phyloP scores from a whole-genome alignment of 768 basidiomycete species.

The Suillus weaverae region DNA sequence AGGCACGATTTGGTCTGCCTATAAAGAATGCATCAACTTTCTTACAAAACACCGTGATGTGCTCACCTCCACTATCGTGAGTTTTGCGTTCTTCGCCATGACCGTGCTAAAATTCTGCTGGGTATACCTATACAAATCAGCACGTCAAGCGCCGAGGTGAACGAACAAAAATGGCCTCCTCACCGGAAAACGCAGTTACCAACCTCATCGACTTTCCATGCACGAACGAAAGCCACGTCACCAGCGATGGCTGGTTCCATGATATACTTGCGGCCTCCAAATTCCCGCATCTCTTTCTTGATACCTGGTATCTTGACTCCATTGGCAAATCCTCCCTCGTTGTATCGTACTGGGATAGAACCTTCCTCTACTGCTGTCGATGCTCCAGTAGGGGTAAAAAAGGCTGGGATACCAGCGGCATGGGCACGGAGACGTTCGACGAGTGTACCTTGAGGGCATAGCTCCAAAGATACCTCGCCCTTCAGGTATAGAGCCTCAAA shows the following conservation, averaged over 20 bases:
- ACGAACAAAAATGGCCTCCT: slow-evolving; percentile 12
- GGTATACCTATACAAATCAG: slow-evolving; percentile 55
- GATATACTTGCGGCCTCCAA: slow-evolving; percentile 75
- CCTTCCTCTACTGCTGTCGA: slow-evolving; percentile 87
- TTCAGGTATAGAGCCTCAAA: slow-evolving; percentile 81
- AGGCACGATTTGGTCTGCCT: slow-evolving; percentile 91
- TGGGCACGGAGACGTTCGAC: slow-evolving; percentile 86
- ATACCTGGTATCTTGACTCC: slow-evolving; percentile 74
- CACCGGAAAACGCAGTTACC: slow-evolving; percentile 92
- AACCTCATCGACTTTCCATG: slow-evolving; percentile 90
- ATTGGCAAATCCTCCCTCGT: slow-evolving; percentile 65
- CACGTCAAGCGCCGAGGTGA: background rate
- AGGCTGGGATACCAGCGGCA: slow-evolving; percentile 91
- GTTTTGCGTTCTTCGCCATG: slow-evolving; percentile 89
- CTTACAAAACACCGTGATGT: slow-evolving; percentile 6
- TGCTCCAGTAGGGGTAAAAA: slow-evolving; percentile 90
- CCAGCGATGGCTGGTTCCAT: slow-evolving; percentile 79
- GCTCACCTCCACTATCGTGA: slow-evolving; percentile 85
- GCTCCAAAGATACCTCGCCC: slow-evolving; percentile 80
- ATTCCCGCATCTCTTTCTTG: slow-evolving; percentile 72
- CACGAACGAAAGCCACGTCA: slow-evolving; percentile 83
- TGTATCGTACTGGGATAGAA: slow-evolving; percentile 75
- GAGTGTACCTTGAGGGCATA: slow-evolving; percentile 90
- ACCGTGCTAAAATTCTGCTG: slow-evolving; percentile 85
- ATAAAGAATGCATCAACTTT: slow-evolving; percentile 5